A percentile compares a stretch with the other conserved stretches of the same genome.
phyloP scores from a whole-genome alignment of 2,329 filamentous ascomycete genomes.

The Pezicula carpinea region DNA sequence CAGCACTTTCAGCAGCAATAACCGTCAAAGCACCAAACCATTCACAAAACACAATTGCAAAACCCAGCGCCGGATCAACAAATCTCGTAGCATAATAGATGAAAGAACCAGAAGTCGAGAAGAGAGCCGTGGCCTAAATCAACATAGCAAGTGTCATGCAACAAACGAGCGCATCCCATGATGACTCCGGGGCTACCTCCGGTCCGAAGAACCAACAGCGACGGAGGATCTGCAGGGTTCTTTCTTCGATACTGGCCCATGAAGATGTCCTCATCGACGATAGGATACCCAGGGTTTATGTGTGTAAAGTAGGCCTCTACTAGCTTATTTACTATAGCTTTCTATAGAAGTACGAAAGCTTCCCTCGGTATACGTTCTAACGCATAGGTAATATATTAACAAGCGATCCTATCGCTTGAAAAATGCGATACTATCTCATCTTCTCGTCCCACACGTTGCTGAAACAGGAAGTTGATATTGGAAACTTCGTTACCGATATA shows the following conservation, averaged over 20 bases:
- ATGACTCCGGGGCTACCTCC: neutral
- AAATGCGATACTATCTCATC: slow-evolving; percentile 64
- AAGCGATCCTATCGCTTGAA: slow-evolving; percentile 37
- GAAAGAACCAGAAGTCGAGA: neutral
- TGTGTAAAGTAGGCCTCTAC: slow-evolving; percentile 45
- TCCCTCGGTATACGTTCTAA: slow-evolving; percentile 41
- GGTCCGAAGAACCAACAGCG: slow-evolving; percentile 30
- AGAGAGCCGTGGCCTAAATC: neutral
- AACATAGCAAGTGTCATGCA: neutral
- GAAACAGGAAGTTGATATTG: slow-evolving; percentile 50
- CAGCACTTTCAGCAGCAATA: neutral
- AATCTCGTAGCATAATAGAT: neutral
- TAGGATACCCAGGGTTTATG: slow-evolving; percentile 46
- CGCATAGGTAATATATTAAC: slow-evolving; percentile 35
- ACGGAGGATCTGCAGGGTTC: slow-evolving; percentile 39
- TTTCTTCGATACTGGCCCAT: slow-evolving; percentile 43
- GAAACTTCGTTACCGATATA: slow-evolving; percentile 53
- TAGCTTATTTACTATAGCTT: slow-evolving; percentile 42
- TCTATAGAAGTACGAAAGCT: slow-evolving; percentile 44
- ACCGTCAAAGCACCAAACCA: slow-evolving; percentile 1
- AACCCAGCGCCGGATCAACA: slow-evolving; percentile 1
- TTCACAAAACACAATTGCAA: slow-evolving; percentile 1
- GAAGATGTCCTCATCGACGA: slow-evolving; percentile 47
- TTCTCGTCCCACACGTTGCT: slow-evolving; percentile 66
- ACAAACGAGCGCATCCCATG: neutral